Conservation (phyloP, 106 monocot genomes). For the Triglochin maritima region DNA sequence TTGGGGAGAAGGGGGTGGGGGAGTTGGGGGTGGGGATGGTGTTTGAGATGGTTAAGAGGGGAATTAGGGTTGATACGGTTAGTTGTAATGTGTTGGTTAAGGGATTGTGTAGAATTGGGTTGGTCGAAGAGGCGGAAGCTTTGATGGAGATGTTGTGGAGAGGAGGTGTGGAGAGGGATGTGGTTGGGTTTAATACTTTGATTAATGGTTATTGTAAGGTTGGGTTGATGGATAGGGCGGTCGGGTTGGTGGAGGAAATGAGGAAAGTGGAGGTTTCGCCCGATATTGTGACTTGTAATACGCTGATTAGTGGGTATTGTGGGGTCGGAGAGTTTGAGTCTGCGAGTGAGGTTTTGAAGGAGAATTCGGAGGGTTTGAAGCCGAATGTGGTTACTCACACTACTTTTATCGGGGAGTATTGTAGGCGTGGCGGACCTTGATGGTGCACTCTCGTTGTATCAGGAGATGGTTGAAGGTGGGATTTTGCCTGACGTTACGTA, state of each 20-base stretch:
- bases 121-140: constrained; percentile 27
- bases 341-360: constrained; percentile 43
- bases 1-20: constrained; percentile 37
- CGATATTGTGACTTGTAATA: constrained; percentile 65
- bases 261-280: constrained; percentile 26
- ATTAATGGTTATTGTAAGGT: constrained; percentile 70
- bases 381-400: constrained; percentile 70
- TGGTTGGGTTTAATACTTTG: constrained; percentile 64
- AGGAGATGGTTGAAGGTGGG: constrained; percentile 68
- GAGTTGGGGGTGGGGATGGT: constrained; percentile 32
- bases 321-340: constrained; percentile 32
- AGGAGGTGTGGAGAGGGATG: constrained; percentile 37
- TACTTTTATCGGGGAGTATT: constrained; percentile 41
- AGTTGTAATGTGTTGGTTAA: constrained; percentile 51
- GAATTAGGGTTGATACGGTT: constrained; percentile 38
- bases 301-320: constrained; percentile 64
- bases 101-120: constrained; percentile 38
- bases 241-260: constrained; percentile 37
- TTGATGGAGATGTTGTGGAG: constrained; percentile 37
- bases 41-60: constrained; percentile 73
- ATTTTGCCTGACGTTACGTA: constrained; percentile 81
- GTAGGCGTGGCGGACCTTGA: constrained; percentile 31
- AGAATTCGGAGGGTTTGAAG: constrained; percentile 16
- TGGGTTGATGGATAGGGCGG: constrained; percentile 29
- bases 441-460: constrained; percentile 50